Conservation (phyloP, 305 asterid genomes). For the Solanum aculeatissimum region DNA sequence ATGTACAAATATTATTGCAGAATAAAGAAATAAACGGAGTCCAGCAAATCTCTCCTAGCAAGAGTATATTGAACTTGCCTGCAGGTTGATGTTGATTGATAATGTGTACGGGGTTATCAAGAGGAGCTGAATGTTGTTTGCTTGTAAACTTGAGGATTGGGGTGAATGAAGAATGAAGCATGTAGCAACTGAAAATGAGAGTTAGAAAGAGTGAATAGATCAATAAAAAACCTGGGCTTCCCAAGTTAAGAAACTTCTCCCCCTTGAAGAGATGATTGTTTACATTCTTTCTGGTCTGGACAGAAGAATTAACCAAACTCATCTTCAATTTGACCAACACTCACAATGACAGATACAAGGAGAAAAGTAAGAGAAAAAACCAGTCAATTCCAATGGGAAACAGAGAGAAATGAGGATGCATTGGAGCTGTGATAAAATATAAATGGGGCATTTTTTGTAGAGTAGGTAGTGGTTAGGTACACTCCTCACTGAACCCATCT, state of each 20-base stretch:
- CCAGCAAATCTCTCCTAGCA: too few species aligned
- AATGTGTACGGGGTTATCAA: not conserved
- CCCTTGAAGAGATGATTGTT: not conserved
- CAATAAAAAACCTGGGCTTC: slow-evolving; percentile 10
- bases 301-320: not conserved
- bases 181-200: slow-evolving; percentile 18
- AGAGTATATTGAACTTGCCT: not conserved
- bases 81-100: not conserved
- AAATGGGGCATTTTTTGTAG: not conserved
- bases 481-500: not conserved
- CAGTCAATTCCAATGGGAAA: not conserved
- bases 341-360: not conserved
- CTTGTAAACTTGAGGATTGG: not conserved
- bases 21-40: not conserved
- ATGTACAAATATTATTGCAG: too few species aligned
- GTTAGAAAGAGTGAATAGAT: slow-evolving; percentile 13
- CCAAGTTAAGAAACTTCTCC: slow-evolving; percentile 4
- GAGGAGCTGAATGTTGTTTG: not conserved
- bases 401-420: not conserved
- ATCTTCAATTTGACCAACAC: not conserved
- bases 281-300: not conserved
- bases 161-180: slow-evolving; percentile 6
- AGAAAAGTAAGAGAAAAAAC: not conserved
- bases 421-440: too few species aligned
- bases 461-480: not conserved